Base-by-base conservation (phyloP, 495 filamentous ascomycete genomes). In the Bathelium albidoporum region DNA sequence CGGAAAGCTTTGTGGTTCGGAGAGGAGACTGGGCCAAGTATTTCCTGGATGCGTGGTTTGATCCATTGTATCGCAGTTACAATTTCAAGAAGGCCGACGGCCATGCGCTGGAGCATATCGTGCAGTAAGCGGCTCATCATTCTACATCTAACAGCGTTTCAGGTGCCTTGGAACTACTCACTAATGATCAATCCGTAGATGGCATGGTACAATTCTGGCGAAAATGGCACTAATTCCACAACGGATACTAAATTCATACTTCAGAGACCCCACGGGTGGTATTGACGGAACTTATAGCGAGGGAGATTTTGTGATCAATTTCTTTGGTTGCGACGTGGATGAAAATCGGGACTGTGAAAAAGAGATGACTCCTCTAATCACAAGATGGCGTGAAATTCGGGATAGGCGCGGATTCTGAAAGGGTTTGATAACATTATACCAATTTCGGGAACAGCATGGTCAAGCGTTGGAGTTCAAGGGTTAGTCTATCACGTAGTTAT, bases 191-290 rank as follows among this genome's bases (percentile, higher is more conserved):
- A 70, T 49, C 63, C 84, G 93, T 34, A 94, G 96, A 80, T 99
- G 95, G 95, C 95, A 99, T 72, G 91, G 94, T n/a, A 99, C 94
- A 0, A 90, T 97, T 60, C 81, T 99, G 22, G 88, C 91, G 24
- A 90, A 90, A 68, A 75, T 96, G 61, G 91, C 88, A 1, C 77
- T 99, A 14, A 76, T 99, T 22, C 90, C 91, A 2, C 93, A 97
- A 76, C 81, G 85, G 22, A 76, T 81, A 41, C 74, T 99, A 69
- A 95, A 95, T 73, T 79, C 90, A 2, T 96, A 95, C 72, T 80
- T 76, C 68, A 73, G 77, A 29, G 80, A 82, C 60, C 76, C 80
- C 7, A 64, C 72, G 1, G 76, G 73, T 29, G 72, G 73, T 41
- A 67, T 62, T 26, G 79, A 83, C 68, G 83, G 79, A 7, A 72